Evolutionary conservation across 139 green algal species (phyloP).

Genomic region (Picochlorum sp.): DNA sequence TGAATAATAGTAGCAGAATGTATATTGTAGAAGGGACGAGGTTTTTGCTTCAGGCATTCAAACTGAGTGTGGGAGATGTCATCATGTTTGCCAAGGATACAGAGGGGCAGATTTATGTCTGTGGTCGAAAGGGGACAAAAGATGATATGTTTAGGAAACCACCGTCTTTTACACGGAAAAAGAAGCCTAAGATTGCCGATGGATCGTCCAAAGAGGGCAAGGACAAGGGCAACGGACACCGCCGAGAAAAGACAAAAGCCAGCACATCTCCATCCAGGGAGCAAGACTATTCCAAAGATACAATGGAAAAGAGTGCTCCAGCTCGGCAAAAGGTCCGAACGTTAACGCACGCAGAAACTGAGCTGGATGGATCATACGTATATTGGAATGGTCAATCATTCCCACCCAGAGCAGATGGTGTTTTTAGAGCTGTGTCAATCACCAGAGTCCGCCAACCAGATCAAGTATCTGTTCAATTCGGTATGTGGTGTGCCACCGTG

Average conservation of each 20-base stretch:
- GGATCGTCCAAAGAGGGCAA: neutral
- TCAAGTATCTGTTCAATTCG: slow-evolving; percentile 22
- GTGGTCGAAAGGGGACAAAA: slow-evolving; percentile 19
- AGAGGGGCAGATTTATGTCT: slow-evolving; percentile 20
- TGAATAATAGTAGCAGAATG: slow-evolving; percentile 40
- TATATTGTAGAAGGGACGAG: slow-evolving; percentile 41
- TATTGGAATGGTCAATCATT: slow-evolving; percentile 22
- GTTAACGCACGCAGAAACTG: slow-evolving; percentile 38
- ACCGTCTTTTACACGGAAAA: neutral
- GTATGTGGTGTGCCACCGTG: slow-evolving; percentile 32
- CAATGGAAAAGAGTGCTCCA: neutral
- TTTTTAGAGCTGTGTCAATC: slow-evolving; percentile 36
- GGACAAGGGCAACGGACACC: too few species aligned
- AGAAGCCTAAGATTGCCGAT: neutral
- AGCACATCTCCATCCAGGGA: neutral
- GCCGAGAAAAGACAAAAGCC: neutral
- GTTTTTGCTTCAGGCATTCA: slow-evolving; percentile 11
- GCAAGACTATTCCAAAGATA: neutral
- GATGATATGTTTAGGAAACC: slow-evolving; percentile 17
- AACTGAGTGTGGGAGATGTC: slow-evolving; percentile 35
- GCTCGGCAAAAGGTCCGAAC: slow-evolving; percentile 16
- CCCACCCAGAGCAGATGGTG: slow-evolving; percentile 29
- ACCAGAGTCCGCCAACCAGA: slow-evolving; percentile 7
- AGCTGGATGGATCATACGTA: neutral
- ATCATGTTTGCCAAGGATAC: slow-evolving; percentile 26